Base-by-base conservation (phyloP, 805 yeast genomes). In the Lipomyces yamanashiensis region DNA sequence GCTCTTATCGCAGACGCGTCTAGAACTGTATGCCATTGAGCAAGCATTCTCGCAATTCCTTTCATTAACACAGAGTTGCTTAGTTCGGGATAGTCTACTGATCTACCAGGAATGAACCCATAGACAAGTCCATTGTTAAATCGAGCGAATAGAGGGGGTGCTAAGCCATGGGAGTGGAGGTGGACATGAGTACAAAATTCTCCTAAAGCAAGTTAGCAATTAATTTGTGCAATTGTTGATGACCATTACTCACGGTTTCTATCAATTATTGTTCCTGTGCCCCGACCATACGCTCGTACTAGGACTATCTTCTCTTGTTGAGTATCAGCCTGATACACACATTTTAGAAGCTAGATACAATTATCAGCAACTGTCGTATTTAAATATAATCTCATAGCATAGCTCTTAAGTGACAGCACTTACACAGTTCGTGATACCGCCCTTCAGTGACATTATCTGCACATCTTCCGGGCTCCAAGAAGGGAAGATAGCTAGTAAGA, bases 91-190 rank as follows among this genome's bases (percentile, higher is more conserved):
- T 86, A 82, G 5, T 81, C 78, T 41, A 87, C 76, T 0, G 92
- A 82, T 36, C 87, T 73, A 9, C 95, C 95, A 0, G 84, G 82
- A 9, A 87, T 78, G 70, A 78, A 88, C 6, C 90, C 92, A 71
- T 88, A 88, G 12, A 88, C 82, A 49, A 88, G 78, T 0, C 95
- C 95, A 73, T 88, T 88, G 40, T 84, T 83, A 70, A 89, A 87
- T 57, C 89, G 76, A 3, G 89, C 87, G 71, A 83, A 84, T 33
- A 88, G 81, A 0, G 86, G 81, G 0, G 95, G 90, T 0, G 93
- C 93, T 65, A 88, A 79, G 2, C 79, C 78, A 49, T 85, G 77
- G 2, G 87, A 80, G 69, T 85, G 81, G 56, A 89, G 79, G 58
- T 85, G 82, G 54, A 85, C 72, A 72, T 88, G 93, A 61, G 89